Evolutionary conservation across 2,329 filamentous ascomycete species (phyloP).

Genomic region (Epicoccum nigrum): DNA sequence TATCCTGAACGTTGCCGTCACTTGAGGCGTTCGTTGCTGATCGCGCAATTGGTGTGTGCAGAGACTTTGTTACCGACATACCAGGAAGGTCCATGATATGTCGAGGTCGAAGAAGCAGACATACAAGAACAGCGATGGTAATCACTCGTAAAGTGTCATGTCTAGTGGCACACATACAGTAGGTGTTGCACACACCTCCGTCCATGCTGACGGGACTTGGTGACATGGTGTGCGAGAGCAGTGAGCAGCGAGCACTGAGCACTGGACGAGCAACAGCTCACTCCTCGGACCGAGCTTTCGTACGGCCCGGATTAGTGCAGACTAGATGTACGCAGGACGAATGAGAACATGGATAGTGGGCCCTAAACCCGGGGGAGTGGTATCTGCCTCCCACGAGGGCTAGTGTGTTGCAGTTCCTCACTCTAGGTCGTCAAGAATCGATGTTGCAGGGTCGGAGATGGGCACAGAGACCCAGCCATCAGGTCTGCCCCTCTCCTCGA

Average conservation of each 20-base stretch:
- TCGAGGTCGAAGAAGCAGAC: neutral
- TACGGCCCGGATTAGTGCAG: conserved; percentile 12
- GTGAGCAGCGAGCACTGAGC: too few relatives aligned
- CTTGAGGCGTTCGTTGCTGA: neutral
- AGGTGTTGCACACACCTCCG: conserved; percentile 3
- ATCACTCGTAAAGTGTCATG: neutral
- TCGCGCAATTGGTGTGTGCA: neutral
- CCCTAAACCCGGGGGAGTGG: neutral
- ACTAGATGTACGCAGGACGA: conserved; percentile 1
- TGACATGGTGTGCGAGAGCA: conserved; percentile 3
- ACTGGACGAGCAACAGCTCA: conserved; percentile 1
- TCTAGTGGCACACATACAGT: conserved; percentile 6
- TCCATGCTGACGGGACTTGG: conserved; percentile 2
- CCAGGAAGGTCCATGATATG: neutral
- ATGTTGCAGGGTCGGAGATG: conserved; percentile 2
- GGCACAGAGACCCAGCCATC: conserved; percentile 2
- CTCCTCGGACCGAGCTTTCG: conserved; percentile 10
- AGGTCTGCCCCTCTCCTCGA: conserved; percentile 11
- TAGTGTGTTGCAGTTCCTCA: neutral
- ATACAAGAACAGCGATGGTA: neutral
- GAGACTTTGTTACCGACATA: neutral
- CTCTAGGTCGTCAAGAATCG: neutral
- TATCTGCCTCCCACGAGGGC: neutral
- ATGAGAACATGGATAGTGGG: conserved; percentile 3
- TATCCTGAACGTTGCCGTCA: neutral